phyloP scores from a whole-genome alignment of 2,329 filamentous ascomycete species.

The Trichoderma guizhouense region DNA sequence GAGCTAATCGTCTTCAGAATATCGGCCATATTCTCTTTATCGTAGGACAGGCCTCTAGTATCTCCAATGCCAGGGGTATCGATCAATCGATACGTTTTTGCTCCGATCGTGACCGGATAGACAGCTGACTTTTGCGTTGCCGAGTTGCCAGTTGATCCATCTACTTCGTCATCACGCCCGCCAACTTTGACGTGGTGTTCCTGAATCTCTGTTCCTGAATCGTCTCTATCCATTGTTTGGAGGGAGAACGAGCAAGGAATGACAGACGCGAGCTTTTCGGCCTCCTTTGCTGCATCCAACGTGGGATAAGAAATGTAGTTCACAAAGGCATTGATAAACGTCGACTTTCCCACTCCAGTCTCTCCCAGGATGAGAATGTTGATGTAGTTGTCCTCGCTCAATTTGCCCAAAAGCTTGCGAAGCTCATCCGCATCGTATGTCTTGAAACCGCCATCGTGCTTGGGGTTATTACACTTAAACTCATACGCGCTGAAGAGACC shows the following conservation, averaged over 20 bases:
- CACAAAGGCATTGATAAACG: slow-evolving; percentile 47
- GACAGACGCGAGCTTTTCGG: slow-evolving; percentile 2
- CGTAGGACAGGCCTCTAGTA: slow-evolving; percentile 1
- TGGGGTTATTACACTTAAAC: slow-evolving; percentile 31
- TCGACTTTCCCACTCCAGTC: slow-evolving; percentile 48
- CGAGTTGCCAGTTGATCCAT: slow-evolving; percentile 16
- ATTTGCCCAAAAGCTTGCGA: neutral
- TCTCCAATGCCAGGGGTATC: slow-evolving; percentile 15
- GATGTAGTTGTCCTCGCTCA: slow-evolving; percentile 24
- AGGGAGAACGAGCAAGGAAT: slow-evolving; percentile 22
- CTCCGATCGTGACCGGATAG: neutral
- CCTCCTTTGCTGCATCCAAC: slow-evolving; percentile 35
- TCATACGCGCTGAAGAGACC: slow-evolving; percentile 25
- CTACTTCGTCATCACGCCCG: slow-evolving; percentile 14
- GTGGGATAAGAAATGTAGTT: slow-evolving; percentile 41
- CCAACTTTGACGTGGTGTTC: slow-evolving; percentile 18
- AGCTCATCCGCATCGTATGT: neutral
- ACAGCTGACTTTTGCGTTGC: slow-evolving; percentile 9
- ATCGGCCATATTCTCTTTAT: slow-evolving; percentile 15
- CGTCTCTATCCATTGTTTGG: slow-evolving; percentile 4
- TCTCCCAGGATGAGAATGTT: slow-evolving; percentile 48
- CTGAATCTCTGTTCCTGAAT: neutral
- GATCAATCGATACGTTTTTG: slow-evolving; percentile 17
- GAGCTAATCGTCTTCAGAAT: slow-evolving; percentile 7
- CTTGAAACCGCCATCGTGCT: slow-evolving; percentile 26